phyloP scores from a whole-genome alignment of 495 filamentous ascomycete genomes.

The Lasiosphaeria ovina region DNA sequence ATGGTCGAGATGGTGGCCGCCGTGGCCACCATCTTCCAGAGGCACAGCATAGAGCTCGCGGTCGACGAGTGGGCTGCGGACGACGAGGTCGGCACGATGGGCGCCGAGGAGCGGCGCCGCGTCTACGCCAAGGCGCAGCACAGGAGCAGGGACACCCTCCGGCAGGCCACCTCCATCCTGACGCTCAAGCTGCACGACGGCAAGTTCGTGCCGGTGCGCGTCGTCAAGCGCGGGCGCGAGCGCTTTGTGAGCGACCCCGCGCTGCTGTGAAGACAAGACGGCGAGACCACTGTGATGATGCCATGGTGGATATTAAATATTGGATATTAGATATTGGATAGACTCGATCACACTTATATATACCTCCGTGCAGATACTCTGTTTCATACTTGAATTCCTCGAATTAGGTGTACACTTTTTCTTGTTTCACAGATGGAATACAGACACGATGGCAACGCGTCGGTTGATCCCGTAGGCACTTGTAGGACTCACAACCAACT shows the following conservation, averaged over 20 bases:
- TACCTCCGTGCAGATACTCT: no score
- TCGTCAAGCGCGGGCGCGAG: conserved; percentile 63
- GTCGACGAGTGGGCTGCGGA: conserved; percentile 60
- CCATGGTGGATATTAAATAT: no score
- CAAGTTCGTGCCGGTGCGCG: conserved; percentile 54
- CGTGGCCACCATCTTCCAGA: conserved; percentile 62
- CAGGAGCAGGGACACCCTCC: conserved; percentile 45
- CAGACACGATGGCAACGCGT: no score
- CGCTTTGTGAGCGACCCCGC: conserved; percentile 49
- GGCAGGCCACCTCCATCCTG: conserved; percentile 50
- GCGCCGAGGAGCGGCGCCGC: conserved; percentile 41
- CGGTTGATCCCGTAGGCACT: no score
- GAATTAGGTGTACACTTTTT: no score
- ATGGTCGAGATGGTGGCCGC: conserved; percentile 73
- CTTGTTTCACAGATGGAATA: no score
- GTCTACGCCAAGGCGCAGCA: conserved; percentile 55
- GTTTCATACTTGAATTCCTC: no score
- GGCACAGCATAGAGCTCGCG: conserved; percentile 64
- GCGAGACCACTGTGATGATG: not conserved
- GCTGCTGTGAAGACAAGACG: conserved; percentile 8
- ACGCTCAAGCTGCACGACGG: conserved; percentile 62
- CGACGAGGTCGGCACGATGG: conserved; percentile 58
- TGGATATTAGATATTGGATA: no score
- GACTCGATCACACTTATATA: no score
- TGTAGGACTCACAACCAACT: no score